These are phyloP conservation scores for Dendrocalamus latiflorus DNA, from an alignment of 202 grass and related monocot genomes.

Conservation along the genomic window DNA sequence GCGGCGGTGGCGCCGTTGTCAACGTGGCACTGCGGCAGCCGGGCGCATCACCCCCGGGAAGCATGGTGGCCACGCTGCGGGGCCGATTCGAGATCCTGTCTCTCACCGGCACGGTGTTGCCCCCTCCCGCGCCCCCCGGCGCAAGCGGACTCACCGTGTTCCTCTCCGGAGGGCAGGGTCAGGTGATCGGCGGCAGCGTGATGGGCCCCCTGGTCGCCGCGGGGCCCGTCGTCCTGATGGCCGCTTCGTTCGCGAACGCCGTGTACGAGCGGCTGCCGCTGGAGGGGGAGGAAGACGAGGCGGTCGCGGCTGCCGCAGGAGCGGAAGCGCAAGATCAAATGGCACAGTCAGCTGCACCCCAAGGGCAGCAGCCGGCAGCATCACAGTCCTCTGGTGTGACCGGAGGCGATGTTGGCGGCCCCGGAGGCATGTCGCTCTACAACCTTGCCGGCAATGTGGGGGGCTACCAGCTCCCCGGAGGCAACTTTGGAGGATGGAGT, in stretches of 20 bases:
- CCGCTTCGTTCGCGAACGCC: constrained; percentile 81
- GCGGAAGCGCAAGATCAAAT: constrained; percentile 37
- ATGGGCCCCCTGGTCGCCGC: constrained; percentile 69
- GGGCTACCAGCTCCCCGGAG: constrained; percentile 56
- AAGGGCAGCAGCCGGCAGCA: constrained; percentile 58
- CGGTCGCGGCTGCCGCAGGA: not conserved
- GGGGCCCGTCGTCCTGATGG: constrained; percentile 84
- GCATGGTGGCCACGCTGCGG: constrained; percentile 79
- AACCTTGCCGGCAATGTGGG: constrained; percentile 78
- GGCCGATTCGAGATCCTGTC: constrained; percentile 98
- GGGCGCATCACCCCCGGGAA: constrained; percentile 69
- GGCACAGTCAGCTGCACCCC: constrained; percentile 26
- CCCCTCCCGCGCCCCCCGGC: constrained; percentile 70
- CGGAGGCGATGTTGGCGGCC: constrained; percentile 44
- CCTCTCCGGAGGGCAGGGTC: constrained; percentile 79
- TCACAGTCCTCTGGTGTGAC: constrained; percentile 76
- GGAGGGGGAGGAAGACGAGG: constrained; percentile 76
- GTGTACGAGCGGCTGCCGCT: constrained; percentile 95
- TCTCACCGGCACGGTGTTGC: constrained; percentile 82
- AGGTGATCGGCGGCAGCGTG: constrained; percentile 91
- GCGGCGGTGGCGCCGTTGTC: constrained; percentile 68
- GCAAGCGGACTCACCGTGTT: constrained; percentile 81
- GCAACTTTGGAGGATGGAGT: constrained; percentile 62
- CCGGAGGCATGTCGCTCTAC: constrained; percentile 84
- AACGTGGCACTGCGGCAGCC: constrained; percentile 89